Conservation (phyloP, 2,329 filamentous ascomycete species). For the Aureobasidium sp. region DNA sequence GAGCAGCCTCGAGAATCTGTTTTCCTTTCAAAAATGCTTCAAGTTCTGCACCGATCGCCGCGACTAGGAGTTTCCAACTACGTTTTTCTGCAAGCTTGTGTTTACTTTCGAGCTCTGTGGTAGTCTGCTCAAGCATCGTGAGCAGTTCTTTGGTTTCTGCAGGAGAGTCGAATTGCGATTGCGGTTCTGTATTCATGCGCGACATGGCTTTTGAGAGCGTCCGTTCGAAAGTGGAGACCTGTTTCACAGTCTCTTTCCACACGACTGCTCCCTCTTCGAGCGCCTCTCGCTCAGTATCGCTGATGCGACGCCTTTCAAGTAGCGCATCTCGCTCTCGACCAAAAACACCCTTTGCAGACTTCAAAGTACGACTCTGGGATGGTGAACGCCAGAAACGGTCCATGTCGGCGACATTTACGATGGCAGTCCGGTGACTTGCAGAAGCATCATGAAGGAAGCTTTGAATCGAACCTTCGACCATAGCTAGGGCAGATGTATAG, state of each 20-base stretch:
- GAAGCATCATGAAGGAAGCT: conserved; percentile 42
- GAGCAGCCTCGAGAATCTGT: conserved; percentile 41
- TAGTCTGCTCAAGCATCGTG: conserved; percentile 47
- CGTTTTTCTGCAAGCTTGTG: conserved; percentile 49
- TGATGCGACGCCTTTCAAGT: conserved; percentile 45
- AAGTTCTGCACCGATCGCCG: conserved; percentile 65
- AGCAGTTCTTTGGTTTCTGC: conserved; percentile 32
- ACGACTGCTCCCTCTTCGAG: conserved; percentile 58
- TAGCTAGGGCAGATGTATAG: conserved; percentile 57
- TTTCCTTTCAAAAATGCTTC: conserved; percentile 57
- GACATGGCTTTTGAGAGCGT: conserved; percentile 51
- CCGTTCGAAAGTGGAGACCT: conserved; percentile 58
- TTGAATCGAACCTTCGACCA: conserved; percentile 56
- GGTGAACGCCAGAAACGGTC: conserved; percentile 41
- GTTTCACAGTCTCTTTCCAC: conserved; percentile 55
- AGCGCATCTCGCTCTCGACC: conserved; percentile 52
- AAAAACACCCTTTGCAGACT: conserved; percentile 67
- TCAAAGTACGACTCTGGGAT: conserved; percentile 56
- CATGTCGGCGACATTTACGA: not conserved
- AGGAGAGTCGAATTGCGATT: conserved; percentile 7
- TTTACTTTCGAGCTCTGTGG: conserved; percentile 47
- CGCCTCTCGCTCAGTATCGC: conserved; percentile 55
- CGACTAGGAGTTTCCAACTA: conserved; percentile 67
- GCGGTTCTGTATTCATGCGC: conserved; percentile 14
- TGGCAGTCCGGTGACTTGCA: not conserved